Evolutionary conservation across 225 moss, liverwort and hornwort species (phyloP), one percentile per base, ranked within the genome.

Genomic region (Antitrichia curtipendula): DNA sequence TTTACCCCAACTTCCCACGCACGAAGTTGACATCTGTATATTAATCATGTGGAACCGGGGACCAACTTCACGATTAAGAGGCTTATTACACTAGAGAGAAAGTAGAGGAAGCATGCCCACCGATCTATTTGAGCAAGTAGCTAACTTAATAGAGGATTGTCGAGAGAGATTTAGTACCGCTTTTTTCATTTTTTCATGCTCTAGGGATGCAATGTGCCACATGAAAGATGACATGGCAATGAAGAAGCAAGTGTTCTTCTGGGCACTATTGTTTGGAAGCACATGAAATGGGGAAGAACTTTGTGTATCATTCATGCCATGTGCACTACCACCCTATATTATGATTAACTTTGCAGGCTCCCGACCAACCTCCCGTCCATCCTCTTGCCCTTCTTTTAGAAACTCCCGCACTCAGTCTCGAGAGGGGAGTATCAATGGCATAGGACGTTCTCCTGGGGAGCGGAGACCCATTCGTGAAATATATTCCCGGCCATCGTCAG

Each of bases 361-460:
- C 71, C 88, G 88, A 52, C 91, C 88, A 43, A 76, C 81, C 53
- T 91, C 92, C 59, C 87, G 91, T 61, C 91, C 91, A 82, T 89
- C 91, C 52, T 92, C 94, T 75, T 94, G 94, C 90, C 94, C 94
- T 58, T 89, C 90, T 18, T 90, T 94, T 84, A 75, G 87, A 86
- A 79, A 90, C 69, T 87, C 88, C 54, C 89, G 85, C 79, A 71
- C 40, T 85, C 91, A 59, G 43, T 89, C 66, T 61, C 90, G 86
- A 80, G 92, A 87, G 38, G 89, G 69, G 56, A 84, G 82, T 53
- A 28, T 57, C 60, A 84, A 69, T 85, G 70, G 75, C 53, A 90
- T 90, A n/a, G 89, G 86, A 82, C 85, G 88, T 78, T 92, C 91
- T 90, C 90, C 91, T 71, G 62, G 69, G 34, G 86, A 89, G 59